phyloP scores from a whole-genome alignment of 2,329 filamentous ascomycete genomes.

The Scedosporium boydii region DNA sequence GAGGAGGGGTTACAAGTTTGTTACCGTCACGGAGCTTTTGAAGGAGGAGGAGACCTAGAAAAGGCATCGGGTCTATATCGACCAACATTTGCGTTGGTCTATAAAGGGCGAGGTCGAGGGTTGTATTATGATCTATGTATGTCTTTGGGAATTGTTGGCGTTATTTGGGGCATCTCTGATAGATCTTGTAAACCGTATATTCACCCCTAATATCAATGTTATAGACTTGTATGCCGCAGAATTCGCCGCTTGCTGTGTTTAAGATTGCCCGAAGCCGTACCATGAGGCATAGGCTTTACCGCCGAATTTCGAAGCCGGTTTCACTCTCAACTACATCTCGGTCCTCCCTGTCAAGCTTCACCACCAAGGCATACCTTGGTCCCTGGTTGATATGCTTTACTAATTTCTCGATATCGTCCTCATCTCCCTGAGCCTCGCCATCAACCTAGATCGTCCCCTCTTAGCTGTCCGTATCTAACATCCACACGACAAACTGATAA shows the following conservation, averaged over 20 bases:
- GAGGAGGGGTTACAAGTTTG: constrained; percentile 58
- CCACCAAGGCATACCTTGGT: constrained; percentile 62
- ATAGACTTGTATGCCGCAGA: too few species aligned
- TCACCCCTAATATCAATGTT: too few species aligned
- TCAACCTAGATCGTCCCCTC: constrained; percentile 54
- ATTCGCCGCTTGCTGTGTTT: too few species aligned
- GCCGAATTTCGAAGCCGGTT: constrained; percentile 49
- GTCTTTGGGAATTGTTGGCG: too few species aligned
- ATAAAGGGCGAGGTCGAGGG: too few species aligned
- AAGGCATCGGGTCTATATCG: too few species aligned
- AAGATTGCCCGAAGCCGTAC: too few species aligned
- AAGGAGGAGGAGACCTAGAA: constrained; percentile 14
- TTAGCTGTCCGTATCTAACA: background rate
- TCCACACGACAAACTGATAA: too few species aligned
- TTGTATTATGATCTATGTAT: too few species aligned
- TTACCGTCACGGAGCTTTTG: constrained; percentile 61
- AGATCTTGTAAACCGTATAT: too few species aligned
- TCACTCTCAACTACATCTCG: constrained; percentile 59
- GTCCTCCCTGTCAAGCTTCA: constrained; percentile 60
- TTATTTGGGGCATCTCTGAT: too few species aligned
- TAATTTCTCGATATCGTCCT: constrained; percentile 56
- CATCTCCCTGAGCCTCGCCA: constrained; percentile 76
- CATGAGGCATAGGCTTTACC: constrained; percentile 10
- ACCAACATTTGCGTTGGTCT: too few species aligned
- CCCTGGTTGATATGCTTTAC: constrained; percentile 68